A percentile compares a stretch with the other conserved stretches of the same genome.
Evolutionary conservation across 2,329 filamentous ascomycete species (phyloP).

Genomic region (Macroventuria anomochaeta): DNA sequence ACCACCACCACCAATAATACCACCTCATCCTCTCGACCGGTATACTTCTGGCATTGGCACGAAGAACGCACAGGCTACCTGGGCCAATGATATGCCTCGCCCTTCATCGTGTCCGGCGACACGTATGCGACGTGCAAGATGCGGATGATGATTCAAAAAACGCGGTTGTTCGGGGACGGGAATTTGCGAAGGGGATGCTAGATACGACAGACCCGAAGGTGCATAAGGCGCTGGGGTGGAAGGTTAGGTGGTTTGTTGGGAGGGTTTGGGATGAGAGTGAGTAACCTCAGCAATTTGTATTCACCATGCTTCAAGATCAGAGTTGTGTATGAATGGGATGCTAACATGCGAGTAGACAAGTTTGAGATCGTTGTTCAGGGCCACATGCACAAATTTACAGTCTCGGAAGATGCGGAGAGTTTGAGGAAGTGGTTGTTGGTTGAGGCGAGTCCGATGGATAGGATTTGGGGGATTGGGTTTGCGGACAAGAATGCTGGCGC

Average conservation of each 20-base stretch:
- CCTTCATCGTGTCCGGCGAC: conserved; percentile 51
- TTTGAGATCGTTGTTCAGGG: conserved; percentile 63
- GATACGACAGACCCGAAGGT: conserved; percentile 53
- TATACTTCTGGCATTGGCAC: conserved; percentile 40
- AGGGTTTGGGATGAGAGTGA: conserved; percentile 58
- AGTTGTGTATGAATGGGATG: too few species aligned
- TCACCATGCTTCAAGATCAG: too few species aligned
- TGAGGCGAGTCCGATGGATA: conserved; percentile 60
- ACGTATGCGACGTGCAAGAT: conserved; percentile 52
- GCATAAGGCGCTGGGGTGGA: conserved; percentile 63
- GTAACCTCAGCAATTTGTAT: too few species aligned
- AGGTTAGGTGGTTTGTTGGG: conserved; percentile 61
- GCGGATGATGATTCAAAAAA: conserved; percentile 59
- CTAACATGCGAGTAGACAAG: conserved; percentile 49
- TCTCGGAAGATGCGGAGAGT: conserved; percentile 47
- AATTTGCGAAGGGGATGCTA: conserved; percentile 58
- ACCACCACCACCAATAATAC: too few species aligned
- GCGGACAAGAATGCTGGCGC: conserved; percentile 56
- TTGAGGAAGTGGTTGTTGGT: conserved; percentile 63
- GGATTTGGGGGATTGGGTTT: conserved; percentile 72
- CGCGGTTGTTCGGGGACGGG: conserved; percentile 52
- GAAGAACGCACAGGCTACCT: conserved; percentile 58
- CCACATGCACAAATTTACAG: conserved; percentile 66
- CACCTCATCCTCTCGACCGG: conserved; percentile 8
- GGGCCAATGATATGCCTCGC: conserved; percentile 66